These are phyloP conservation scores for Penicillium fimorum DNA, from an alignment of 495 filamentous ascomycete genomes.

Conservation along the genomic window DNA sequence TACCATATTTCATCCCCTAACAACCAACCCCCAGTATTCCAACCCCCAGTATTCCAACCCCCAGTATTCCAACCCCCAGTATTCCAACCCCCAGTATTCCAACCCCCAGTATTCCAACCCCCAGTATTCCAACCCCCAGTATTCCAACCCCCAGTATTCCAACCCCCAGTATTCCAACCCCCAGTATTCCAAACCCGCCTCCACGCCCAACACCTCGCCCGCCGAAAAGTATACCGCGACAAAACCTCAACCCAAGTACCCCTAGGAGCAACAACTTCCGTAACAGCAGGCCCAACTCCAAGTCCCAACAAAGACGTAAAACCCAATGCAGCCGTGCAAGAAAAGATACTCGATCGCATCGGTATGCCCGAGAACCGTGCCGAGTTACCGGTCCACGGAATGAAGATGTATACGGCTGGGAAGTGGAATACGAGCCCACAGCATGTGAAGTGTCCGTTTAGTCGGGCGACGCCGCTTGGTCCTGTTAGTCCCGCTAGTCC, in stretches of 20 bases:
- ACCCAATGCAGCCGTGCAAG: background rate
- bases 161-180: too few species aligned
- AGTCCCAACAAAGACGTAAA: background rate
- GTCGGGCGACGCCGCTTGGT: background rate
- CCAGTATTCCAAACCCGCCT: constrained; percentile 28
- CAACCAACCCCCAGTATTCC: constrained; percentile 14
- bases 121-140: too few species aligned
- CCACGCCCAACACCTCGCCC: constrained; percentile 32
- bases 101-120: too few species aligned
- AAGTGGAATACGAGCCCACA: background rate
- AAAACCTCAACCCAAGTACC: constrained; percentile 13
- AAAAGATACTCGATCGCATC: constrained; percentile 31
- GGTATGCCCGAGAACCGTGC: constrained; percentile 14
- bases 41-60: too few species aligned
- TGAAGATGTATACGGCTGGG: constrained; percentile 2
- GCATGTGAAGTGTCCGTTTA: background rate
- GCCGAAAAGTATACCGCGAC: constrained; percentile 33
- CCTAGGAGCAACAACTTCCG: constrained; percentile 17
- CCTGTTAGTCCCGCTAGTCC: background rate
- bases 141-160: too few species aligned
- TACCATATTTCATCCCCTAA: background rate
- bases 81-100: too few species aligned
- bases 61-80: too few species aligned
- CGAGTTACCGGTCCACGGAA: constrained; percentile 24
- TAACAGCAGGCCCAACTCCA: constrained; percentile 8